These are phyloP conservation scores for Neonothopanus nambi DNA, from an alignment of 1,284 basidiomycete species.

Conservation along the genomic window DNA sequence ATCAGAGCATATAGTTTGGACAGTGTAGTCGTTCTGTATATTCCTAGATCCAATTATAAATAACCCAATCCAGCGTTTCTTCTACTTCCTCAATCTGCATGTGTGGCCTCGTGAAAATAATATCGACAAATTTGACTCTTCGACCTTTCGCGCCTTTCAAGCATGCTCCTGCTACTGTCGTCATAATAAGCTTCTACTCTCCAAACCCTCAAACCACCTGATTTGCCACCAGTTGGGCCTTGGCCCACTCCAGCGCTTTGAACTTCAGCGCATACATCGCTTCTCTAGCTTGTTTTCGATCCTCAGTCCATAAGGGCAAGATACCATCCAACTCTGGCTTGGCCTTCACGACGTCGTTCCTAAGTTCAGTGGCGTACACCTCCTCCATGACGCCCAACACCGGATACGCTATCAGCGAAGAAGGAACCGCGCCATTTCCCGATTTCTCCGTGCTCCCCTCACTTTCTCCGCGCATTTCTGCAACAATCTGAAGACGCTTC, in stretches of 20 bases:
- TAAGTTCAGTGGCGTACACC: constrained; percentile 11
- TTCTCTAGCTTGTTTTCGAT: constrained; percentile 7
- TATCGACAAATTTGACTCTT: no score
- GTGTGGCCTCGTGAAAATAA: no score
- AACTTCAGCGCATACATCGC: constrained; percentile 14
- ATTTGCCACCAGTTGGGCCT: background rate
- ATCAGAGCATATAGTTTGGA: no score
- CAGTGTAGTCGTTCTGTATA: no score
- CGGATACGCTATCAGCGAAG: constrained; percentile 9
- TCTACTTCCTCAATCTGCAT: no score
- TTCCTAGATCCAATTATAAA: no score
- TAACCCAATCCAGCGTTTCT: no score
- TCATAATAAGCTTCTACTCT: no score
- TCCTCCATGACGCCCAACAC: constrained; percentile 11
- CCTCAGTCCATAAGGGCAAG: constrained; percentile 12
- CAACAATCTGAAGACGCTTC: constrained; percentile 5
- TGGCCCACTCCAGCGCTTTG: constrained; percentile 11
- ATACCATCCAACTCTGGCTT: constrained; percentile 4
- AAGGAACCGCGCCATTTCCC: background rate
- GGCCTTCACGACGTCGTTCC: constrained; percentile 11
- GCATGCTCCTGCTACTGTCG: no score
- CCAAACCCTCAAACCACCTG: no score
- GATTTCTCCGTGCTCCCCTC: background rate
- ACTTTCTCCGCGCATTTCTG: background rate
- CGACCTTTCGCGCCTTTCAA: no score